Evolutionary conservation across 2,329 filamentous ascomycete genomes (phyloP).

Genomic region (Amphichorda felina): DNA sequence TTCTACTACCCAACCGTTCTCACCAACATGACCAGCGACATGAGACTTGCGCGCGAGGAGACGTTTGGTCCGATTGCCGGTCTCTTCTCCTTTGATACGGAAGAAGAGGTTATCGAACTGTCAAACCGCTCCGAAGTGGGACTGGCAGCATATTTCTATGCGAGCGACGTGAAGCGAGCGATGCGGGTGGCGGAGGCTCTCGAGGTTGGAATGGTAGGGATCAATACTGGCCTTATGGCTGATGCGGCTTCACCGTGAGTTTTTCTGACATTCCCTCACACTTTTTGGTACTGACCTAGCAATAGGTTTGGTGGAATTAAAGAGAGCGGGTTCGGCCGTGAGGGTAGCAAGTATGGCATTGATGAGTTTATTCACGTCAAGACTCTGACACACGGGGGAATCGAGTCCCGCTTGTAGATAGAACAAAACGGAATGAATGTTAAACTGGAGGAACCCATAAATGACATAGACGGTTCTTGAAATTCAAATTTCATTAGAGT

Average conservation of each 20-base stretch:
- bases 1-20: slow-evolving; percentile 63
- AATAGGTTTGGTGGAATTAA: slow-evolving; percentile 26
- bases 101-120: slow-evolving; percentile 17
- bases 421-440: too few species aligned
- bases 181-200: slow-evolving; percentile 31
- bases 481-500: too few species aligned
- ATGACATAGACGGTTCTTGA: too few species aligned
- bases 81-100: slow-evolving; percentile 11
- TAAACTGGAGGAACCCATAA: too few species aligned
- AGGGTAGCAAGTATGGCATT: slow-evolving; percentile 31
- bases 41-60: slow-evolving; percentile 6
- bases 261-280: background rate
- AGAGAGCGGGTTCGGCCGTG: slow-evolving; percentile 26
- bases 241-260: slow-evolving; percentile 13
- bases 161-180: slow-evolving; percentile 12
- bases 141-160: slow-evolving; percentile 13
- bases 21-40: slow-evolving; percentile 25
- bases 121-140: slow-evolving; percentile 20
- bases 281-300: background rate
- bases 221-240: slow-evolving; percentile 24
- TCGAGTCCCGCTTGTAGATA: too few species aligned
- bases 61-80: slow-evolving; percentile 8
- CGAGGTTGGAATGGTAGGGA: slow-evolving; percentile 53
- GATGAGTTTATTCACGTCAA: slow-evolving; percentile 20
- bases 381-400: background rate